Evolutionary conservation across 2,329 filamentous ascomycete species (phyloP), one percentile per base, ranked within the genome.

Genomic region (Raffaelea albimanens): DNA sequence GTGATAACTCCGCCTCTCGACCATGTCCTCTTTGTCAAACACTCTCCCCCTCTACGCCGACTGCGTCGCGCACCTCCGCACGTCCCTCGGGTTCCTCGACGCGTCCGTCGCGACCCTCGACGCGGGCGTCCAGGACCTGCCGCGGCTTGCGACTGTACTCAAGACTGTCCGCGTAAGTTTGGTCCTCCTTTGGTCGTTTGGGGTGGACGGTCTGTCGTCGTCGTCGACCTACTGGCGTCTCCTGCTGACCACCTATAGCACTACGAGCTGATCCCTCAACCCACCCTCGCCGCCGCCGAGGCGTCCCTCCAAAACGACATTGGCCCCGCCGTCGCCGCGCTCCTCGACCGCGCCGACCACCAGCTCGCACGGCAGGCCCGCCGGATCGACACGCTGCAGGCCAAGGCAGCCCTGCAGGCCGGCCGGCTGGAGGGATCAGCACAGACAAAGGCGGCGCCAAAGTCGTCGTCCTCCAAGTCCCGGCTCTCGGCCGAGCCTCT

Each of bases 191-290:
- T 13, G 25, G 25, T 29, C 25, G 25, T 29, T 29, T n/a, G n/a
- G n/a, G n/a, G n/a, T n/a, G n/a, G n/a, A n/a, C n/a, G n/a, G n/a
- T n/a, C n/a, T n/a, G n/a, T n/a, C n/a, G n/a, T n/a, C n/a, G n/a
- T n/a, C n/a, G 25, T 29, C 25, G 25, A 7, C 25, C 25, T 40
- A 40, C 34, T 39, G 47, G 4, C 10, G 18, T 36, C 43, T 44
- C 29, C 40, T 49, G 14, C 31, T 25, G 25, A 29, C 25, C 25
- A 29, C 13, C 25, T n/a, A n/a, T n/a, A 94, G 83, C 90, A 95
- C 68, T 96, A 95, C 67, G 90, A 96, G 64, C 81, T 95, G 39
- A 86, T 95, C 56, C 87, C 89, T 16, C 87, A 95, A 62, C 80
- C 85, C 13, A 86, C 86, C 45, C 79, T 96, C 40, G 82, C 83